Evolutionary conservation across 495 filamentous ascomycete species (phyloP), one percentile per base, ranked within the genome.

Genomic region (Pyrenopolyporus hunteri): DNA sequence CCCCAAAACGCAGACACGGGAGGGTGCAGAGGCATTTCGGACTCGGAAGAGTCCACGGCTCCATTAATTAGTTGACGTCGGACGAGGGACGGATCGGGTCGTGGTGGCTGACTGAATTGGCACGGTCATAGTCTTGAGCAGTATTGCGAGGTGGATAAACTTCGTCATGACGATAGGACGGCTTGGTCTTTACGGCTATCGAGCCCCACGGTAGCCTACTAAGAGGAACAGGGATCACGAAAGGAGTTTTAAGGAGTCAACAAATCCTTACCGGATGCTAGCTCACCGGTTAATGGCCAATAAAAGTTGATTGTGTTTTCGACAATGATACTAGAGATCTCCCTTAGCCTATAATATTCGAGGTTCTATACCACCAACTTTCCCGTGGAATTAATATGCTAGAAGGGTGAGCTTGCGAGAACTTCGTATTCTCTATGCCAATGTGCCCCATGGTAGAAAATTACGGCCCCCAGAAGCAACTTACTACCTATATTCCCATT

Each of bases 251-350:
- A 52, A 45, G 63, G 63, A 66, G 63, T 66, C 51, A 52, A 45
- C 57, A 59, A 51, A 35, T 14, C n/a, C n/a, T 10, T 48, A 28
- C 45, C 45, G 63, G 46, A 43, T 42, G 43, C 40, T 22, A 39
- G 19, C 43, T 31, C 25, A 29, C 57, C 51, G 51, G 56, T 20
- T 65, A 39, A 65, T 59, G 62, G 62, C 33, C 63, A 66, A 66
- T 66, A 66, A 66, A 66, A 66, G 63, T 66, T 59, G 57, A 56
- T 66, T 66, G 57, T 37, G 19, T 66, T 59, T 59, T 32, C 23
- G 36, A 28, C 47, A 42, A 17, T 46, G 29, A 64, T 55, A 37
- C 43, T 28, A 33, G 29, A 48, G 19, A 52, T 28, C 22, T 29
- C 29, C 7, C 29, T n/a, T 45, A 25, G 37, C 19, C 9, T 49